Conservation (phyloP, 257 asterid species). For the Henckelia pumila region DNA sequence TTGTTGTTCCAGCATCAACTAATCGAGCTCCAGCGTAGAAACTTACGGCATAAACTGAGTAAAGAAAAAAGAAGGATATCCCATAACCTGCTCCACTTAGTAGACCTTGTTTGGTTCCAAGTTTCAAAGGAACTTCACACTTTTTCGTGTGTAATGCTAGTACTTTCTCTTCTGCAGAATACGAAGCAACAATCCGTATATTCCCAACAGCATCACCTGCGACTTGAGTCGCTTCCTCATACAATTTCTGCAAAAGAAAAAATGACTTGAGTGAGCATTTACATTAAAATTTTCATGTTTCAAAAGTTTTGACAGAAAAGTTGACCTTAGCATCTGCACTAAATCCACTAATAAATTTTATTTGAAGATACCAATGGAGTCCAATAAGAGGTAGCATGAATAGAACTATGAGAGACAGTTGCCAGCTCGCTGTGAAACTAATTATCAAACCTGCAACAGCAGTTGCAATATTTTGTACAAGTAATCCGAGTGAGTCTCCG, state of each 20-base stretch:
- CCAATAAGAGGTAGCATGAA: slow-evolving; percentile 60
- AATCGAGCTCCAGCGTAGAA: slow-evolving; percentile 71
- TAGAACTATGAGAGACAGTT: slow-evolving; percentile 37
- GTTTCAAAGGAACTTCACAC: slow-evolving; percentile 43
- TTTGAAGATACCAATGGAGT: slow-evolving; percentile 55
- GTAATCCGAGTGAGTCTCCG: slow-evolving; percentile 55
- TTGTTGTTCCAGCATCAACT: slow-evolving; percentile 43
- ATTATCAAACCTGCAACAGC: slow-evolving; percentile 45
- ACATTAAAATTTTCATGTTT: background rate
- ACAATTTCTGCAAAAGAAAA: slow-evolving; percentile 37
- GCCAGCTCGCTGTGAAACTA: slow-evolving; percentile 57
- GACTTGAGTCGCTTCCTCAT: slow-evolving; percentile 64
- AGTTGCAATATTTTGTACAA: slow-evolving; percentile 56
- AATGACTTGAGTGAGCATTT: slow-evolving; percentile 7
- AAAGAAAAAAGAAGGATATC: slow-evolving; percentile 45
- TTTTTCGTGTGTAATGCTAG: slow-evolving; percentile 44
- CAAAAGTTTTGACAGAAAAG: slow-evolving; percentile 1
- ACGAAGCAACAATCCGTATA: slow-evolving; percentile 67
- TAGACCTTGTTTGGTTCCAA: slow-evolving; percentile 45
- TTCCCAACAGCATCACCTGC: slow-evolving; percentile 66
- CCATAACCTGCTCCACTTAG: slow-evolving; percentile 59
- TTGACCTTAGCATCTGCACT: slow-evolving; percentile 65
- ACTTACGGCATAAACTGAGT: slow-evolving; percentile 47
- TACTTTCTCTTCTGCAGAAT: slow-evolving; percentile 65
- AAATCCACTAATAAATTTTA: slow-evolving; percentile 48